Conservation (phyloP, 345 rosid genomes). For the Salix koriyanagi region DNA sequence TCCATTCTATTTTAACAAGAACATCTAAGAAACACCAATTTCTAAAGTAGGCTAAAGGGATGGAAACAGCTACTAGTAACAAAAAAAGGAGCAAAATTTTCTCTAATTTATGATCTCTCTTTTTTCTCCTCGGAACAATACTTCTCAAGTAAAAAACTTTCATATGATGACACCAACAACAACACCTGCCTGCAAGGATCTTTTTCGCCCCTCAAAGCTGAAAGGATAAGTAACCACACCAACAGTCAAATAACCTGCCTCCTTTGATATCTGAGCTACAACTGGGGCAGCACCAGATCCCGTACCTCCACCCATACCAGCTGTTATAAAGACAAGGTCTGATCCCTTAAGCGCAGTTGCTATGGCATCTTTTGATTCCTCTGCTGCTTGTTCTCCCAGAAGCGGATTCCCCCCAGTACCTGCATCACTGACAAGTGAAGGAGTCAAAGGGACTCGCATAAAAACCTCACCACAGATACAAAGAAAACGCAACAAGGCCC, state of each 20-base stretch:
- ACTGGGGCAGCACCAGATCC: constrained; percentile 99
- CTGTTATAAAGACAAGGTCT: constrained; percentile 94
- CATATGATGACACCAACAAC: constrained; percentile 1
- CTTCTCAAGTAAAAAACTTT: background rate
- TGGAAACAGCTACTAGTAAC: background rate
- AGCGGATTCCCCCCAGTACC: constrained; percentile 94
- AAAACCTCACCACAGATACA: background rate
- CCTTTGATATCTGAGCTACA: constrained; percentile 85
- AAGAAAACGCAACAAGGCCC: background rate
- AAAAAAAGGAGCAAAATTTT: too few relatives aligned
- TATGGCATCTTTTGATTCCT: constrained; percentile 87
- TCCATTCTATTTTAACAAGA: background rate
- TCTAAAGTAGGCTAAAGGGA: background rate
- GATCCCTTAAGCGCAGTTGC: constrained; percentile 93
- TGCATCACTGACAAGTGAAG: constrained; percentile 25
- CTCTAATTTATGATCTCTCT: too few relatives aligned
- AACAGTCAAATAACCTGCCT: constrained; percentile 91
- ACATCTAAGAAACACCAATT: background rate
- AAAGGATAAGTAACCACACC: constrained; percentile 98
- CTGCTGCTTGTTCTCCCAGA: constrained; percentile 98
- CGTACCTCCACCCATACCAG: constrained; percentile 99
- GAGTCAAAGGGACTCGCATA: background rate
- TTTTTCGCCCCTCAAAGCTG: constrained; percentile 97
- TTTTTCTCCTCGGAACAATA: background rate
- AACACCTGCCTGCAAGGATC: constrained; percentile 72